Evolutionary conservation across 202 grass and related monocot genomes (phyloP), one percentile per base, ranked within the genome.

Genomic region (Schoenoplectus tabernaemontani): DNA sequence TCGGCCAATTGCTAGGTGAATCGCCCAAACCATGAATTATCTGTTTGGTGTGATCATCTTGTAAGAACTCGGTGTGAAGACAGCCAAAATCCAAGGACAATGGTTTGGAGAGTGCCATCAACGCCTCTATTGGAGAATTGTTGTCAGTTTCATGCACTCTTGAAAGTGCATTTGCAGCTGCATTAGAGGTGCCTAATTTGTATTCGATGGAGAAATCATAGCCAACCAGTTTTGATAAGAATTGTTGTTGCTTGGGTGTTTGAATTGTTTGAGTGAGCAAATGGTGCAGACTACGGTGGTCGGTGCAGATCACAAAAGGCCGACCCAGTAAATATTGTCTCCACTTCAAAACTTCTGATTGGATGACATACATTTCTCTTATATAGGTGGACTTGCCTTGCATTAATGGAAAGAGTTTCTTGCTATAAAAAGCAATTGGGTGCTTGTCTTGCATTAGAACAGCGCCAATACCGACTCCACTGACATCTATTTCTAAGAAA

Each of bases 311-410:
- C 1, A 82, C 22, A 30, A 82, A 82, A 20, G 51, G 51, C 8
- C 68, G 44, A 63, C 64, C 64, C 30, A 72, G 10, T 15, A 58
- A 60, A 58, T 82, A 82, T 39, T 82, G 65, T 8, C 64, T 3
- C 62, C 80, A 82, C 36, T 73, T 82, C 47, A 38, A 11, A 23
- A 82, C 62, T 1, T 61, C 79, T 2, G 11, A 23, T 37, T 30
- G 22, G 13, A 82, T 51, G 6, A 39, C 79, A 33, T 42, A 51
- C 33, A 82, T 17, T 51, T 82, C 79, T 53, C 61, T 9, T 33
- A 71, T 62, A 61, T 82, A 82, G 3, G 65, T 73, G 1, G 77
- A 80, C 15, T 61, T 63, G 4, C 54, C 36, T 8, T 80, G 77
- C 77, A 64, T 80, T 10, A 51, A 15, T 28, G 11, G 16, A 15